A percentile compares a stretch with the other conserved stretches of the same genome.
Conservation (phyloP, 805 yeast species). For the Cyberlindnera saturnus region DNA sequence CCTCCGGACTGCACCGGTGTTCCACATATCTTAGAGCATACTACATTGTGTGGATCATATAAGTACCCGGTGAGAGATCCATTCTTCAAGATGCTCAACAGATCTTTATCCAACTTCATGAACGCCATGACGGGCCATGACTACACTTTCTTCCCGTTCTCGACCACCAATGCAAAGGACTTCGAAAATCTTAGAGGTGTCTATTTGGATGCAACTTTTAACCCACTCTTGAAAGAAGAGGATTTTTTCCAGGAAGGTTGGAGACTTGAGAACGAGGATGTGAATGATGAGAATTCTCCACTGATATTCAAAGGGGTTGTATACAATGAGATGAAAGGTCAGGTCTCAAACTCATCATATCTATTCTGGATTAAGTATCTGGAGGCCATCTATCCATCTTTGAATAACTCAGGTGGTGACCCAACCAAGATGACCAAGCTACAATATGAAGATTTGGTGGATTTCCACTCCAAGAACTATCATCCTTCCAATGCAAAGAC, state of each 20-base stretch:
- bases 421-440: conserved; percentile 74
- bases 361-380: conserved; percentile 79
- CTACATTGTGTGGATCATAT: conserved; percentile 89
- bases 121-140: conserved; percentile 99
- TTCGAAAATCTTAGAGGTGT: conserved; percentile 80
- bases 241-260: conserved; percentile 97
- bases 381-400: conserved; percentile 74
- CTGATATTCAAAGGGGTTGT: conserved; percentile 90
- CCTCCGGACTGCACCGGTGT: conserved; percentile 95
- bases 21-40: conserved; percentile 94
- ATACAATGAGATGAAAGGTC: conserved; percentile 98
- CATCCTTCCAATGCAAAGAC: conserved; percentile 89
- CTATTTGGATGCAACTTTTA: conserved; percentile 80
- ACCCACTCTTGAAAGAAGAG: conserved; percentile 68
- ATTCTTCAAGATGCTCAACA: conserved; percentile 91
- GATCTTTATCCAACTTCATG: conserved; percentile 95
- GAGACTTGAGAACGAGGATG: conserved; percentile 76
- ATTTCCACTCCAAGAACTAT: conserved; percentile 70
- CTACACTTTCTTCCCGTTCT: conserved; percentile 92
- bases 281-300: conserved; percentile 52
- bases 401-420: conserved; percentile 92
- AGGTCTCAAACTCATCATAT: conserved; percentile 82
- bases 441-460: conserved; percentile 65
- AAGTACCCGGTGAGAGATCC: conserved; percentile 95
- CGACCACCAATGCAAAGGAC: conserved; percentile 84